Percentiles rank a stretch among this genome's conserved stretches.
These are phyloP conservation scores for Penicillium sp. DNA, from an alignment of 2,329 filamentous ascomycete species.

Conservation along the genomic window DNA sequence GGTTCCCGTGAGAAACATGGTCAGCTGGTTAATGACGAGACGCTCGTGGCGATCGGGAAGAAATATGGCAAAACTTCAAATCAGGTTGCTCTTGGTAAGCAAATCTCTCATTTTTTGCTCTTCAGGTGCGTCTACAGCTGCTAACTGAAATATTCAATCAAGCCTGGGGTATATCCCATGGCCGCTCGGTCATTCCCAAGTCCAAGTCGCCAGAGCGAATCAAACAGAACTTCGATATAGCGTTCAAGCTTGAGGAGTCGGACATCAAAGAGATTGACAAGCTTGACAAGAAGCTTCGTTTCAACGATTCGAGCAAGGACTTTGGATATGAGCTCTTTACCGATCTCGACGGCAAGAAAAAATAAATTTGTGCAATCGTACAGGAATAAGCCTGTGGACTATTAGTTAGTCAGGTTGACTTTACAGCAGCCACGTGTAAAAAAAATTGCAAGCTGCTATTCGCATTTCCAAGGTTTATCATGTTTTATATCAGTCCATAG, in stretches of 20 bases:
- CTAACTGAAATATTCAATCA: conserved; percentile 16
- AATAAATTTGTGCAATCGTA: no score
- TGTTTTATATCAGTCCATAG: no score
- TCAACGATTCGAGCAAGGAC: conserved; percentile 54
- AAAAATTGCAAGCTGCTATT: no score
- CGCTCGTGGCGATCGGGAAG: conserved; percentile 48
- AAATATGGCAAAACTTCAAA: conserved; percentile 49
- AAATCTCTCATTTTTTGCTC: neutral
- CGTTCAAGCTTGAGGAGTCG: conserved; percentile 56
- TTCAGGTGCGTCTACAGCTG: neutral
- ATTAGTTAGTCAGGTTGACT: no score
- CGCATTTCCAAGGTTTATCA: no score
- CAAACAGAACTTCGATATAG: conserved; percentile 41
- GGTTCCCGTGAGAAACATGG: conserved; percentile 37
- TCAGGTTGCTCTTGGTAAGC: conserved; percentile 47
- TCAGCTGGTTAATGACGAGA: conserved; percentile 51
- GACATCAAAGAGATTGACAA: conserved; percentile 55
- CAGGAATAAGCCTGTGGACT: no score
- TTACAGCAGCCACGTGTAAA: no score
- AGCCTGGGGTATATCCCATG: conserved; percentile 54
- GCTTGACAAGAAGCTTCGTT: conserved; percentile 59
- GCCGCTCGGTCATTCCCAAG: conserved; percentile 52
- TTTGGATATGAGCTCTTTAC: conserved; percentile 59
- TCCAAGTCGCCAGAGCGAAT: conserved; percentile 44
- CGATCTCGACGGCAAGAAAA: conserved; percentile 54